These are phyloP conservation scores for Teratosphaeriaceae sp. DNA, from an alignment of 2,329 filamentous ascomycete species.

Conservation along the genomic window DNA sequence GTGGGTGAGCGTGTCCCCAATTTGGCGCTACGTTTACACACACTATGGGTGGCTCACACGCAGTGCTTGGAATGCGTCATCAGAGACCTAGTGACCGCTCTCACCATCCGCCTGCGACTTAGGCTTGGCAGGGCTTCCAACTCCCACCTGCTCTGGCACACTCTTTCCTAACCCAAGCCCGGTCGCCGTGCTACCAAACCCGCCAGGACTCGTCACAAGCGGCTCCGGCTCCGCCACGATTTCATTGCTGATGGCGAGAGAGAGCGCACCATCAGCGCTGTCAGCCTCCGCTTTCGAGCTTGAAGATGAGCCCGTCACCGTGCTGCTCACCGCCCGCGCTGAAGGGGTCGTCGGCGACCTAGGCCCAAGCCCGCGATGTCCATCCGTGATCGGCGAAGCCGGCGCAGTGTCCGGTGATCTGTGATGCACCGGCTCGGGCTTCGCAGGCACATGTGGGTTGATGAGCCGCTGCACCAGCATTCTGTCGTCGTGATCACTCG, in stretches of 20 bases:
- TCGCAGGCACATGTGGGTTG: constrained; percentile 19
- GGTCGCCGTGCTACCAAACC: too few species aligned
- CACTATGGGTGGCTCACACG: too few species aligned
- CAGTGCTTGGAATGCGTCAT: too few species aligned
- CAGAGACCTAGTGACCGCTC: too few species aligned
- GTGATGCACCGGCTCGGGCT: constrained; percentile 18
- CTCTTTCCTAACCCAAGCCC: neutral
- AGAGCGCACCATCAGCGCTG: neutral
- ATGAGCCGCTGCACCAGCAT: constrained; percentile 23
- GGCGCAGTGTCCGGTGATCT: constrained; percentile 4
- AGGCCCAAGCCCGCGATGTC: constrained; percentile 34
- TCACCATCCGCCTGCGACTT: too few species aligned
- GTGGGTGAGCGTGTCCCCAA: too few species aligned
- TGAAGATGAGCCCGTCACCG: too few species aligned
- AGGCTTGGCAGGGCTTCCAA: too few species aligned
- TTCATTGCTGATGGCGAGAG: neutral
- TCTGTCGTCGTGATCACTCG: constrained; percentile 36
- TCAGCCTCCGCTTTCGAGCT: too few species aligned
- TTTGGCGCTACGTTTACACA: too few species aligned
- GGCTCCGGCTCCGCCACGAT: neutral
- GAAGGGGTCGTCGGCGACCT: constrained; percentile 11
- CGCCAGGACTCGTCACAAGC: neutral
- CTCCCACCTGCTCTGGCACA: neutral
- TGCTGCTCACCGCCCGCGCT: neutral
- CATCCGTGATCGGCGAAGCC: constrained; percentile 19